These are phyloP conservation scores for Dimargaris verticillata DNA, from an alignment of 192 early-diverging fungal species.

Conservation along the genomic window DNA sequence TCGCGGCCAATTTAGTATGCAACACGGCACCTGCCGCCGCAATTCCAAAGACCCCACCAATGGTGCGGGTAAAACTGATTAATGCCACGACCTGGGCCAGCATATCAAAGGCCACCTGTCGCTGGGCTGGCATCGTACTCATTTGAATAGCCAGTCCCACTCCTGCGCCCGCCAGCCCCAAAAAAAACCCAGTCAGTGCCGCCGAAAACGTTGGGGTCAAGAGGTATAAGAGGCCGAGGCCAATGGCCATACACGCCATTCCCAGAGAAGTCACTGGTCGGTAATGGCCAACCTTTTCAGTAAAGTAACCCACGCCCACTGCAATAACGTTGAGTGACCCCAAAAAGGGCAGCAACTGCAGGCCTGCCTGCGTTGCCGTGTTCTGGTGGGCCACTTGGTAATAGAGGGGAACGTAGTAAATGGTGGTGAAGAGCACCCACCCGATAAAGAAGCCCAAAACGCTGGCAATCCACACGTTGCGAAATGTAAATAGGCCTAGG, in stretches of 20 bases:
- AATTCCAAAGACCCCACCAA: slow-evolving; percentile 29
- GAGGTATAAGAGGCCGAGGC: slow-evolving; percentile 20
- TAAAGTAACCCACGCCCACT: slow-evolving; percentile 15
- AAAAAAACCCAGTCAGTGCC: slow-evolving; percentile 21
- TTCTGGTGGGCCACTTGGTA: slow-evolving; percentile 14
- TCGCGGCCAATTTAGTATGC: not conserved
- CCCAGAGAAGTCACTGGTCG: slow-evolving; percentile 21
- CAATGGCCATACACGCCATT: slow-evolving; percentile 22
- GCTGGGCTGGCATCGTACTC: slow-evolving; percentile 25
- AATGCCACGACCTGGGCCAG: slow-evolving; percentile 26
- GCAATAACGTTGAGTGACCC: slow-evolving; percentile 8
- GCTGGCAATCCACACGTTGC: slow-evolving; percentile 31
- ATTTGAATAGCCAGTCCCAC: slow-evolving; percentile 28
- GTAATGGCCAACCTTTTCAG: slow-evolving; percentile 22
- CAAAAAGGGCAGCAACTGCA: slow-evolving; percentile 20
- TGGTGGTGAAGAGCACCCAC: slow-evolving; percentile 26
- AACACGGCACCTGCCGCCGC: slow-evolving; percentile 7
- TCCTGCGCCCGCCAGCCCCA: slow-evolving; percentile 22
- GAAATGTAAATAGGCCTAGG: slow-evolving; percentile 39
- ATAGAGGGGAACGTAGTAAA: slow-evolving; percentile 29
- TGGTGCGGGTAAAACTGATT: slow-evolving; percentile 27
- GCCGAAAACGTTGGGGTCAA: slow-evolving; percentile 19
- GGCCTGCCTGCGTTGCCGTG: slow-evolving; percentile 25
- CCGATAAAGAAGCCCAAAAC: slow-evolving; percentile 26
- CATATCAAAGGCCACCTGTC: slow-evolving; percentile 17